phyloP scores from a whole-genome alignment of 768 basidiomycete species.

The Harrya chromipes region DNA sequence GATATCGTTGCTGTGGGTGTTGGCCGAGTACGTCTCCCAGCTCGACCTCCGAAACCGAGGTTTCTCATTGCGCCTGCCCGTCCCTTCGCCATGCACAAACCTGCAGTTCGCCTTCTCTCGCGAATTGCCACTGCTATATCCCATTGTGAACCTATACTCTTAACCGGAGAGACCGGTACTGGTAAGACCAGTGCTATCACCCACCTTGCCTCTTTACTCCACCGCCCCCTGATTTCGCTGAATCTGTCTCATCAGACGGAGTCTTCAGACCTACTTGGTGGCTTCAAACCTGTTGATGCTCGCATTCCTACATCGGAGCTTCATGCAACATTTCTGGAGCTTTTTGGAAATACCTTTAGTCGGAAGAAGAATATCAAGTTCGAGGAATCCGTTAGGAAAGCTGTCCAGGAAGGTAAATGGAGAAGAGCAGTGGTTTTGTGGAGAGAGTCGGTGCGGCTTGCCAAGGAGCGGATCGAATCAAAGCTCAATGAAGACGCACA shows the following conservation, averaged over 20 bases:
- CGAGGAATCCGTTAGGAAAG: conserved; percentile 76
- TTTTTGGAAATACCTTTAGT: conserved; percentile 88
- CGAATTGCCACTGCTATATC: conserved; percentile 73
- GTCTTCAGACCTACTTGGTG: conserved; percentile 89
- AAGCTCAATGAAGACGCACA: conserved; percentile 27
- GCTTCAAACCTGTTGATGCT: conserved; percentile 94
- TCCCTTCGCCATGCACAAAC: conserved; percentile 88
- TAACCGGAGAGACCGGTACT: conserved; percentile 98
- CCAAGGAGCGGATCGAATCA: conserved; percentile 57
- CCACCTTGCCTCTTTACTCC: conserved; percentile 77
- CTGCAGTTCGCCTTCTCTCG: conserved; percentile 75
- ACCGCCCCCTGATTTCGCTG: conserved; percentile 75
- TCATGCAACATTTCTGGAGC: conserved; percentile 68
- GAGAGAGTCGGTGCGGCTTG: conserved; percentile 72
- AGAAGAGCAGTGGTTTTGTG: conserved; percentile 78
- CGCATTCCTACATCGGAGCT: conserved; percentile 69
- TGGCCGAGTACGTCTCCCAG: conserved; percentile 59
- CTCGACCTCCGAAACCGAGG: conserved; percentile 37
- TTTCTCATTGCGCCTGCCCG: conserved; percentile 37
- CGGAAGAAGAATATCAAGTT: conserved; percentile 86
- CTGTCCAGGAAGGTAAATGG: conserved; percentile 83
- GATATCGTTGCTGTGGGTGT: conserved; percentile 52
- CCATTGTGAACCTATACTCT: conserved; percentile 76
- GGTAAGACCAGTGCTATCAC: conserved; percentile 95
- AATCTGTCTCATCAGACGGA: conserved; percentile 97